Base-by-base conservation (phyloP, 2,329 filamentous ascomycete genomes). In the Pseudocercospora ulei region DNA sequence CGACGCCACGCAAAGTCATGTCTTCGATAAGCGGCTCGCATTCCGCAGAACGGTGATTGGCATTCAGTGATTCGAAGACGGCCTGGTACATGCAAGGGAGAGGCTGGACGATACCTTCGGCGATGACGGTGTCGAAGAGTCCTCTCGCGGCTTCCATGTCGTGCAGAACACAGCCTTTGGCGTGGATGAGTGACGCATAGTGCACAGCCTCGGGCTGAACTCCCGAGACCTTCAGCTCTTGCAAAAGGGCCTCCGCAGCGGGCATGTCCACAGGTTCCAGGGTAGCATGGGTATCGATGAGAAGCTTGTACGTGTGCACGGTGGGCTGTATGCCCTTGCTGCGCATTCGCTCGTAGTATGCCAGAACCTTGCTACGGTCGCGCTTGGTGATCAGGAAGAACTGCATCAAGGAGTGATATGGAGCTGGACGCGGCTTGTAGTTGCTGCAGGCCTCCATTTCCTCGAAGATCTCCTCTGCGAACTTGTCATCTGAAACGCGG, bases 341-440 rank as follows among this genome's bases (percentile, higher is more conserved):
- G 60, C 80, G 77, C 90, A 98, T 96, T 47, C 88, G 83, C 63
- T 93, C 80, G 59, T 93, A 96, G 71, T 96, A 98, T 19, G 79
- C 73, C 14, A 98, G 72, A 3, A 95, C 88, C 75, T 96, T 96
- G 62, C 72, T 68, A 66, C 90, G 88, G 62, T 98, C 88, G 37
- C 86, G 84, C 75, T 96, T 96, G 39, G 88, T 96, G 41, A 84
- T 93, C 52, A 96, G 71, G 75, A 96, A 98, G 68, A 94, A 96
- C 61, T 98, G 90, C 77, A 98, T 98, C 78, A 98, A 82, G 64
- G 85, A 93, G 70, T 98, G 95, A 72, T 98, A 98, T 1, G 90
- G 90, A 14, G 90, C 90, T 16, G 90, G 87, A 6, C 90, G 81
- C 25, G 90, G 85, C 70, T 95, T 96, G 75, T 98, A 98, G 69